Evolutionary conservation across 257 asterid genomes (phyloP), one percentile per base, ranked within the genome.

Genomic region (Avicennia marina): DNA sequence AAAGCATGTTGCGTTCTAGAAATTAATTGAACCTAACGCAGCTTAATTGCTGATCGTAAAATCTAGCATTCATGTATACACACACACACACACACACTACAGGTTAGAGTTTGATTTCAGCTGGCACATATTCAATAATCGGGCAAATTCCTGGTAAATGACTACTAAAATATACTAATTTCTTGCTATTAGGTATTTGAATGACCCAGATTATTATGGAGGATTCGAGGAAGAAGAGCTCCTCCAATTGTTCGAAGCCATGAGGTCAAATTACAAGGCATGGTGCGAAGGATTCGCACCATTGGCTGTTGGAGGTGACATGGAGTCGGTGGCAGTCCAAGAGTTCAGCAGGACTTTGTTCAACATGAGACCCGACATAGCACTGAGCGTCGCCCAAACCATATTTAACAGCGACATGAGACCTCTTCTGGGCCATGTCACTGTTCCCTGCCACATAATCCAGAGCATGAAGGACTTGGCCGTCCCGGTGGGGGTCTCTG

Each of bases 361-460:
- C 77, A 86, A 84, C 52, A 86, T 89, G 94, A 64, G 97, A 21
- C 97, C 97, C 0, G 97, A 89, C 79, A 83, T 89, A 31, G 90
- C 97, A 0, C 48, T 86, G 20, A 78, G 88, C 33, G 82, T 86
- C 8, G 78, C 79, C 0, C 81, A 74, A 1, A 83, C 82, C 16
- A 84, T 83, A 26, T 81, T 89, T 29, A 77, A 67, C 44, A 78
- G 86, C 19, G 95, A 86, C 27, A 25, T 81, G 58, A 62, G 95
- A 11, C 84, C 84, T 2, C 47, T 77, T 4, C 44, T 89, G 13
- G 45, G 64, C 4, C 85, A 63, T 11, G 95, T 89, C 0, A 70
- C 72, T 0, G 75, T 83, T 6, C 95, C 95, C 1, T 89, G 95
- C 60, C 95, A 86, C 71, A 74, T 89, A 13, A 83, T 89, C 4